A percentile compares a stretch with the other conserved stretches of the same genome.
Evolutionary conservation across 108 stramenopile species (phyloP).

Genomic region (Conticribra weissflogii): DNA sequence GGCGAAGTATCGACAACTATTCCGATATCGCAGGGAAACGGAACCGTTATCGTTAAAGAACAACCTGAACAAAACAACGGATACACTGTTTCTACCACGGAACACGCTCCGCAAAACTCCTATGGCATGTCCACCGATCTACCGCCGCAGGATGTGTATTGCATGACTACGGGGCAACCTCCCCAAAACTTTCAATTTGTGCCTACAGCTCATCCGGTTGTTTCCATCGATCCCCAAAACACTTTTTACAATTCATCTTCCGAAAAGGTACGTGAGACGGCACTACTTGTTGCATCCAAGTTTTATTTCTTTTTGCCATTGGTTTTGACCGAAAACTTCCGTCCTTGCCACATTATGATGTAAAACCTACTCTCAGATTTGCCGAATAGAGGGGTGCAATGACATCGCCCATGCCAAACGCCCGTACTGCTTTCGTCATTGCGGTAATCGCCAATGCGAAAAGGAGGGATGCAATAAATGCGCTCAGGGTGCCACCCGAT

Average conservation of each 20-base stretch:
- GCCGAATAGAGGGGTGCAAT: slow-evolving; percentile 85
- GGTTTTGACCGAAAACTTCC: background rate
- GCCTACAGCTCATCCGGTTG: slow-evolving; percentile 19
- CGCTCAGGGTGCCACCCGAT: slow-evolving; percentile 92
- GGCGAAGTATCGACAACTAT: no score
- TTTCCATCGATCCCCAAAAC: slow-evolving; percentile 8
- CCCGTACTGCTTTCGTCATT: slow-evolving; percentile 80
- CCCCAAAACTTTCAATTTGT: no score
- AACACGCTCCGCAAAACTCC: background rate
- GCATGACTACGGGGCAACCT: no score
- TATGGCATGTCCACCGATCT: background rate
- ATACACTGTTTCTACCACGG: background rate
- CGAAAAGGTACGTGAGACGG: no score
- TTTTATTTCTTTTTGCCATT: background rate
- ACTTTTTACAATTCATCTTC: slow-evolving; percentile 1
- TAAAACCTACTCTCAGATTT: slow-evolving; percentile 18
- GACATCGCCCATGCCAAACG: slow-evolving; percentile 61
- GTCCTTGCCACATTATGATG: background rate
- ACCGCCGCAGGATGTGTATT: slow-evolving; percentile 28
- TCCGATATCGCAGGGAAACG: no score
- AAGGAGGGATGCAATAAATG: slow-evolving; percentile 79
- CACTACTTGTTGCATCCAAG: no score
- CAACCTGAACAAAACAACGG: no score
- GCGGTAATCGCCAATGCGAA: slow-evolving; percentile 87
- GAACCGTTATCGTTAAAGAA: no score